Evolutionary conservation across 441 rosid genomes (phyloP).

Genomic region (Dalechampia spathulata): DNA sequence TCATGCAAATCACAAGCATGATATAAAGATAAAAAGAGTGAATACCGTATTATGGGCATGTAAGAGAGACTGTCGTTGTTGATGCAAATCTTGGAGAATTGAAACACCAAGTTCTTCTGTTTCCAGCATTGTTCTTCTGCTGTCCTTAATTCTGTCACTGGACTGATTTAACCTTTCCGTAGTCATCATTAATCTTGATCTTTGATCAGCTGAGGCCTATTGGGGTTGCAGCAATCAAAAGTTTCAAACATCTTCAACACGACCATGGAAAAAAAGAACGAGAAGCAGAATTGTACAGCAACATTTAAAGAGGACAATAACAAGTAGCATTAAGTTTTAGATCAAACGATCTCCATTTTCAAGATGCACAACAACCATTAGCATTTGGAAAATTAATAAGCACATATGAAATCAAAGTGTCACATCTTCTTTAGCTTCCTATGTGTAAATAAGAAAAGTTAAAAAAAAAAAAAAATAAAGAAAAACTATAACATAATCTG

Average conservation of each 20-base stretch:
- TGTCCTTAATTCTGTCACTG: slow-evolving; percentile 69
- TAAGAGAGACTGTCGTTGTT: slow-evolving; percentile 82
- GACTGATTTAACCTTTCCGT: slow-evolving; percentile 65
- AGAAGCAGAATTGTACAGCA: background rate
- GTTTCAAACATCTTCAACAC: slow-evolving; percentile 1
- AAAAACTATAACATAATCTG: background rate
- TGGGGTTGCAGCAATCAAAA: slow-evolving; percentile 8
- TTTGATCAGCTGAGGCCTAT: slow-evolving; percentile 93
- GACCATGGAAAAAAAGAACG: background rate
- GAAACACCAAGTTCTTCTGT: slow-evolving; percentile 99
- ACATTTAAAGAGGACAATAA: background rate
- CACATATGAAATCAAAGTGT: background rate
- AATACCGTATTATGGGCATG: slow-evolving; percentile 65
- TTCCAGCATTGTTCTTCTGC: slow-evolving; percentile 90
- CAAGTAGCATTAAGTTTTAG: background rate
- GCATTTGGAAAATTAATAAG: background rate
- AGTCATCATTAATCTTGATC: slow-evolving; percentile 71
- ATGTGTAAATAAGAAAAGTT: background rate
- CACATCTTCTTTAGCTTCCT: background rate
- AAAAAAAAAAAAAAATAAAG: too few species aligned
- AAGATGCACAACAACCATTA: background rate
- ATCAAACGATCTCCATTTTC: background rate
- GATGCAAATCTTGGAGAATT: slow-evolving; percentile 85
- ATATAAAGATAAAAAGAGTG: background rate
- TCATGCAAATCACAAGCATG: background rate